Evolutionary conservation across 1,139 yeast species (phyloP), one percentile per base, ranked within the genome.

Genomic region (Zygoascus hellenicus): DNA sequence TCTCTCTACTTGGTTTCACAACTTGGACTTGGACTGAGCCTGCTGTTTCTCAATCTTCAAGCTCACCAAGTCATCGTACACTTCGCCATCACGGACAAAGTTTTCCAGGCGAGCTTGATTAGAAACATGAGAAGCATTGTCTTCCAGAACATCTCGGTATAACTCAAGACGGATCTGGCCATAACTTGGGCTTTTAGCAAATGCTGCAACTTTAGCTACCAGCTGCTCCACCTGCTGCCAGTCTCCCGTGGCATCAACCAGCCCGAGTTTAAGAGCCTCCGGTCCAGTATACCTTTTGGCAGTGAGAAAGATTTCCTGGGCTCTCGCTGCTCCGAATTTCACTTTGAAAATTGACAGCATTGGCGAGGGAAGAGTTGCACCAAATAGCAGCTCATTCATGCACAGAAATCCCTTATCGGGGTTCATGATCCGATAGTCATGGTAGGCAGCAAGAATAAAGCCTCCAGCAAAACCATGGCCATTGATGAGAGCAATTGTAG

Each of bases 401-500:
- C 71, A 68, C 47, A 67, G 49, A 49, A 55, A 68, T 16, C 72
- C 72, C 49, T 54, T 59, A 3, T 52, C 48, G 7, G 68, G 68
- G 50, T 68, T 68, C 71, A 66, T 66, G 38, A 68, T 62, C 9
- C 68, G 47, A 55, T 64, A 68, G 53, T 68, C 72, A 48, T 66
- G 68, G 53, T 66, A 62, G 33, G 64, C 60, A 2, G 69, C 67
- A 40, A 66, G 44, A 61, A 67, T 63, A 48, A 67, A 66, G 1
- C 70, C 72, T 2, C 69, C 72, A 1, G 72, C 72, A 54, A 68
- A 68, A 4, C 66, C 69, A 49, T 68, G 72, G 36, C 72, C 72
- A 47, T 66, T 67, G 42, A 67, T 56, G 30, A 60, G 50, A 4
- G 72, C 72, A 26, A 68, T 56, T 2, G 70, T 65, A 3, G 72